Conservation (phyloP, 176 grass and related monocot species). For the Oryza punctata region DNA sequence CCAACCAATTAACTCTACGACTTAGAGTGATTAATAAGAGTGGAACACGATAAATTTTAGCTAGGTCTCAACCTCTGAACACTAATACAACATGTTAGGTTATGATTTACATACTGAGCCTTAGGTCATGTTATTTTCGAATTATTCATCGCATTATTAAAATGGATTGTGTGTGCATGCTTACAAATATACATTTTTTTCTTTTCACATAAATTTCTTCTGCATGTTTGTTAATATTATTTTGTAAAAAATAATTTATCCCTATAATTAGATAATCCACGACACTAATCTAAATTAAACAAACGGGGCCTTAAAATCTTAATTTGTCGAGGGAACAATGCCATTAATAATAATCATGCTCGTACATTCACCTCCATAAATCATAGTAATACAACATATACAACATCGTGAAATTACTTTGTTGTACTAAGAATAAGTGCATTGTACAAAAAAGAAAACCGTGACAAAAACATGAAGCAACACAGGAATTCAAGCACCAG, state of each 20-base stretch:
- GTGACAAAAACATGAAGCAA: not conserved
- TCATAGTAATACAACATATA: not conserved
- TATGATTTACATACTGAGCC: not conserved
- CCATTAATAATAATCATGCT: not conserved
- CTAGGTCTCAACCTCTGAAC: not conserved
- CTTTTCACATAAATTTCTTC: too few species aligned
- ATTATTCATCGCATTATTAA: too few species aligned
- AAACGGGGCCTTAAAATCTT: not conserved
- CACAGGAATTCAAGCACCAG: not conserved
- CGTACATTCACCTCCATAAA: not conserved
- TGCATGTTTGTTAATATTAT: too few species aligned
- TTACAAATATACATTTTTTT: too few species aligned
- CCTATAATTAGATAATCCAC: too few species aligned
- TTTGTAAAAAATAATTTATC: too few species aligned
- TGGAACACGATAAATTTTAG: not conserved
- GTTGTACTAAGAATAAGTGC: not conserved
- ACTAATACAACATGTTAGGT: not conserved
- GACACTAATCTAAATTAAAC: too few species aligned
- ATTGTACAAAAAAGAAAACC: not conserved
- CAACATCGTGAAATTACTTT: not conserved
- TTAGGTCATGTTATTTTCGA: not conserved
- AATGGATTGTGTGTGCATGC: too few species aligned
- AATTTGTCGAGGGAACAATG: too few species aligned
- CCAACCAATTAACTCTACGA: not conserved
- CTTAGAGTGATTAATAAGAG: not conserved